Conservation (phyloP, 2,329 filamentous ascomycete species). For the Nothopassalora personata region DNA sequence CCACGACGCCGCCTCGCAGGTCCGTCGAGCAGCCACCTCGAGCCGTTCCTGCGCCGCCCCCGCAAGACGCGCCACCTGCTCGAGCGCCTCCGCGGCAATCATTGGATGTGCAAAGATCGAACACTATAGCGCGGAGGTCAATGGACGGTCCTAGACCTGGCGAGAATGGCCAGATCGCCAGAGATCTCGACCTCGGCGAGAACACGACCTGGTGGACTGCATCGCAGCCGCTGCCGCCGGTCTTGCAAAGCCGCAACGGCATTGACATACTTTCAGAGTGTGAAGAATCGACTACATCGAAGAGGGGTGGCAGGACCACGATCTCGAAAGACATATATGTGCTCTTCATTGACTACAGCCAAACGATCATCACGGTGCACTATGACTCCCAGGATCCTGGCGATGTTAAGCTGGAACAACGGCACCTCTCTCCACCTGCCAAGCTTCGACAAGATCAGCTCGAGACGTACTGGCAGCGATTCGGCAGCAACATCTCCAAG, state of each 20-base stretch:
- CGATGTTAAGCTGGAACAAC: constrained; percentile 73
- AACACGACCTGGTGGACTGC: constrained; percentile 83
- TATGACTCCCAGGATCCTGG: constrained; percentile 71
- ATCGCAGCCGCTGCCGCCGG: constrained; percentile 70
- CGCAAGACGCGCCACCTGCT: constrained; percentile 30
- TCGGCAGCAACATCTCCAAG: constrained; percentile 71
- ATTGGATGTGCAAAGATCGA: constrained; percentile 54
- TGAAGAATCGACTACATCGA: constrained; percentile 67
- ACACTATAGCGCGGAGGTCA: constrained; percentile 53
- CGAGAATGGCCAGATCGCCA: constrained; percentile 76
- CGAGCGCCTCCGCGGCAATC: constrained; percentile 47
- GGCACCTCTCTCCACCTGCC: constrained; percentile 77
- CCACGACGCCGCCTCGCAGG: constrained; percentile 36
- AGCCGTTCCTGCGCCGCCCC: constrained; percentile 42
- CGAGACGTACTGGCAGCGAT: constrained; percentile 75
- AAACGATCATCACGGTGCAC: constrained; percentile 76
- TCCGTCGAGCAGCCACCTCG: constrained; percentile 34
- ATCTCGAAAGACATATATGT: constrained; percentile 78
- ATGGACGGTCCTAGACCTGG: constrained; percentile 69
- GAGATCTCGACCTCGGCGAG: constrained; percentile 73
- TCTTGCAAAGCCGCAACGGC: constrained; percentile 71
- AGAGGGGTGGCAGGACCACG: constrained; percentile 63
- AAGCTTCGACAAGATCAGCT: constrained; percentile 86
- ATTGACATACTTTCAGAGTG: constrained; percentile 73
- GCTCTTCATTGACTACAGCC: constrained; percentile 94